Percentiles rank a stretch among this genome's conserved stretches.
These are phyloP conservation scores for Apiospora sp. DNA, from an alignment of 2,329 filamentous ascomycete genomes.

Conservation along the genomic window DNA sequence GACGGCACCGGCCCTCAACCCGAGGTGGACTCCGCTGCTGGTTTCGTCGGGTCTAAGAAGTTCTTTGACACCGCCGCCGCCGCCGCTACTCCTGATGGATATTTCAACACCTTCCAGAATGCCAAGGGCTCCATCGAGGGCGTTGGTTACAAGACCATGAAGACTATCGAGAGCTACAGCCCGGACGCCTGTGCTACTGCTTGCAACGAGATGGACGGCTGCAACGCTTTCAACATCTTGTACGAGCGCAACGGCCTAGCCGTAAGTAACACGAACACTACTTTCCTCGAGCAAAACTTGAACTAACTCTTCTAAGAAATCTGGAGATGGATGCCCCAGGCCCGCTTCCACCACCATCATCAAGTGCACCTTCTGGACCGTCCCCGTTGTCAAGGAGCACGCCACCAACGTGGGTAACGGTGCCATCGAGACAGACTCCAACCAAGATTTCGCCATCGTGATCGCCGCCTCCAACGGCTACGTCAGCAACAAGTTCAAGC, in stretches of 20 bases:
- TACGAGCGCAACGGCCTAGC: constrained; percentile 29
- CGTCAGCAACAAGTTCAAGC: not conserved
- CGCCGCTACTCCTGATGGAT: constrained; percentile 43
- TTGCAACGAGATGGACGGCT: constrained; percentile 26
- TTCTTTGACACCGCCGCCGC: constrained; percentile 34
- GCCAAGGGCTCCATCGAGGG: constrained; percentile 30
- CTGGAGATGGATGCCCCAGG: constrained; percentile 25
- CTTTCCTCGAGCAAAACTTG: no score
- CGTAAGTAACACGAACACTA: not conserved
- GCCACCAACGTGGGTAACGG: constrained; percentile 27
- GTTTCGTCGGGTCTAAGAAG: constrained; percentile 37
- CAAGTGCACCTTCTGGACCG: constrained; percentile 31
- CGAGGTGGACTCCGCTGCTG: constrained; percentile 33
- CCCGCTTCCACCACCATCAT: constrained; percentile 28
- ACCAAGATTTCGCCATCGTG: constrained; percentile 27
- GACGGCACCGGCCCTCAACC: constrained; percentile 41
- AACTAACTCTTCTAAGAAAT: constrained; percentile 15
- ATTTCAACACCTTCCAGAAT: constrained; percentile 42
- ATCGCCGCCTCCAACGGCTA: constrained; percentile 32
- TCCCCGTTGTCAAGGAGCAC: constrained; percentile 5
- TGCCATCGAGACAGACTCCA: not conserved
- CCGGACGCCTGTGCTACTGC: constrained; percentile 16
- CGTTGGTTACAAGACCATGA: constrained; percentile 28
- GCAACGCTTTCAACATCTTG: constrained; percentile 30
- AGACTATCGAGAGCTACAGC: constrained; percentile 25